These are phyloP conservation scores for Carex littledalei DNA, from an alignment of 176 grass and related monocot genomes.

Conservation along the genomic window DNA sequence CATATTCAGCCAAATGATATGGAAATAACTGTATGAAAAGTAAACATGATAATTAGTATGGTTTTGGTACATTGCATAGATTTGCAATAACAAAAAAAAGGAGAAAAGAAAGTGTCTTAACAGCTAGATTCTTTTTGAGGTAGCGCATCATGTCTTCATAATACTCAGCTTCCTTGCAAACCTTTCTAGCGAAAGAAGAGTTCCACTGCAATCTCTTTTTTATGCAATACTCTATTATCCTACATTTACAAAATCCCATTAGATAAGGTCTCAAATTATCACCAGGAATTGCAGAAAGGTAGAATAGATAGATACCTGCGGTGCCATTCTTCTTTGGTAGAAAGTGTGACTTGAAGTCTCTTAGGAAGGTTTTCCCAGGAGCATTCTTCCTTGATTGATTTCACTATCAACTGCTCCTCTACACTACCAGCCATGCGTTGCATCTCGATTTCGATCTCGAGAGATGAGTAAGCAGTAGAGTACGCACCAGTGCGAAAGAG, in stretches of 20 bases:
- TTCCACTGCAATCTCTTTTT: constrained; percentile 83
- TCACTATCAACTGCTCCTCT: constrained; percentile 89
- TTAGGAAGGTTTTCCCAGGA: constrained; percentile 83
- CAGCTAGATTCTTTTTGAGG: constrained; percentile 74
- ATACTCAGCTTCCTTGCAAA: constrained; percentile 83
- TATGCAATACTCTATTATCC: constrained; percentile 76
- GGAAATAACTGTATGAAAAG: constrained; percentile 75
- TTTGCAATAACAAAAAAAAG: not conserved
- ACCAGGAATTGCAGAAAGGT: not conserved
- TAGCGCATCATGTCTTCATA: constrained; percentile 98
- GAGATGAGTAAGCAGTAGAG: not conserved
- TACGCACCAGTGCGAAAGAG: too few relatives aligned
- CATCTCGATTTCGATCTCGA: not conserved
- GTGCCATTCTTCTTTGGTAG: constrained; percentile 91
- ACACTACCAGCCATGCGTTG: constrained; percentile 40
- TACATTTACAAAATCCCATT: constrained; percentile 22
- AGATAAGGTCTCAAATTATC: not conserved
- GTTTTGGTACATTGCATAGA: not conserved
- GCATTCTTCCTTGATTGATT: constrained; percentile 85
- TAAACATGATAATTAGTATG: not conserved
- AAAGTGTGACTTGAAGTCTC: constrained; percentile 59
- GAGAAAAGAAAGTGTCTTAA: constrained; percentile 13
- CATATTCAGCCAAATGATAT: constrained; percentile 94
- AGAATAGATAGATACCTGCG: constrained; percentile 30
- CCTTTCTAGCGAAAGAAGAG: constrained; percentile 71